These are phyloP conservation scores for Coemansia umbellata DNA, from an alignment of 192 early-diverging fungal genomes.

Conservation along the genomic window DNA sequence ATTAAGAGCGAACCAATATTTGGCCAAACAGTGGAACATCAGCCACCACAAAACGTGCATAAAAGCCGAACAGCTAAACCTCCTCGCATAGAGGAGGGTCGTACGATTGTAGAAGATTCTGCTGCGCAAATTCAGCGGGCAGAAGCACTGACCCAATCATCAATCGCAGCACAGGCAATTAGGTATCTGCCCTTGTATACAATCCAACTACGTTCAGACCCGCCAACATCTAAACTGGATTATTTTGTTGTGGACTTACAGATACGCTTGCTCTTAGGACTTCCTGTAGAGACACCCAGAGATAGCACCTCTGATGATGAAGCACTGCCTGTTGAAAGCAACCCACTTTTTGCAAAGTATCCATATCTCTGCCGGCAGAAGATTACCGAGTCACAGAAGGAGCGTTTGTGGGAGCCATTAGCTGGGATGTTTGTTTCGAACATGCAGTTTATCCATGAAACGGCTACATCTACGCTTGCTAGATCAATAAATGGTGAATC, in stretches of 20 bases:
- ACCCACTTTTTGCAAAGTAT: conserved; percentile 56
- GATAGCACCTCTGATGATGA: neutral
- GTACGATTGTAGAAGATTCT: conserved; percentile 27
- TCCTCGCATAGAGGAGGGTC: conserved; percentile 10
- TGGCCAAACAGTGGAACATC: conserved; percentile 4
- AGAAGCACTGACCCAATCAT: conserved; percentile 16
- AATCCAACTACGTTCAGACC: conserved; percentile 55
- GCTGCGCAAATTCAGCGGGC: neutral
- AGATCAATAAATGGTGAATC: neutral
- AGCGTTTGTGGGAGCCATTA: conserved; percentile 68
- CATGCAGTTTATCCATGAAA: conserved; percentile 28
- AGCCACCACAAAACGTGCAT: neutral
- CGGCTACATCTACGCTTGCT: neutral
- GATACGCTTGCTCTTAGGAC: conserved; percentile 58
- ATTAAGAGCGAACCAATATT: conserved; percentile 19
- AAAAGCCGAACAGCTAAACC: conserved; percentile 5
- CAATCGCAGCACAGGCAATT: conserved; percentile 51
- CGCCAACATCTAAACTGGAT: conserved; percentile 35
- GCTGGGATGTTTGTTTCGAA: conserved; percentile 57
- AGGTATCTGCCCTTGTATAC: conserved; percentile 66
- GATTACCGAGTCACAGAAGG: conserved; percentile 58
- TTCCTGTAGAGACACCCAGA: conserved; percentile 35
- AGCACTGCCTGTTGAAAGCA: conserved; percentile 1
- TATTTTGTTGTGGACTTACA: conserved; percentile 70
- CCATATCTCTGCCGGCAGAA: conserved; percentile 55